Conservation (phyloP, 1,139 yeast species). For the Scheffersomyces segobiensis region DNA sequence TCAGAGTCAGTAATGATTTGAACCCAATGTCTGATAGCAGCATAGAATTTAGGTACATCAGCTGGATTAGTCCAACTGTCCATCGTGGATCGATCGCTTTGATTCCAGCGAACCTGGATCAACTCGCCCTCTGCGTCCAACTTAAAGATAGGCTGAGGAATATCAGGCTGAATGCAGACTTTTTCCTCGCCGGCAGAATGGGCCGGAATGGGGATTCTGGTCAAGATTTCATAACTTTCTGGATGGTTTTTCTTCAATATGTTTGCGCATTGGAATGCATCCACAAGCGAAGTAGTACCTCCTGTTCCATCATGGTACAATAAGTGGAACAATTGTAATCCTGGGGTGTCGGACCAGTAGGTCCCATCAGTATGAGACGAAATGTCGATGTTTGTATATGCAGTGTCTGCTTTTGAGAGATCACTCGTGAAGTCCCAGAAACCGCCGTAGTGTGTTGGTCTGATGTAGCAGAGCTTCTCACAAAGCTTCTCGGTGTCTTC, state of each 20-base stretch:
- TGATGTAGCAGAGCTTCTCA: conserved; percentile 60
- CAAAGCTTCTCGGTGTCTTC: conserved; percentile 62
- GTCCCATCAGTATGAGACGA: conserved; percentile 77
- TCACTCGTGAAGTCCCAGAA: conserved; percentile 83
- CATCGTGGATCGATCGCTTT: conserved; percentile 71
- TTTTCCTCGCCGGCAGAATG: conserved; percentile 76
- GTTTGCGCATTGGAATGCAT: conserved; percentile 66
- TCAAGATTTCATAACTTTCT: conserved; percentile 54
- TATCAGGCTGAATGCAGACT: conserved; percentile 65
- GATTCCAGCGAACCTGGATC: conserved; percentile 74
- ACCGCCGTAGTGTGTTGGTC: conserved; percentile 79
- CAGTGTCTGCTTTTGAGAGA: conserved; percentile 70
- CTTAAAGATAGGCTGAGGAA: conserved; percentile 62
- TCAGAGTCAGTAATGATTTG: conserved; percentile 50
- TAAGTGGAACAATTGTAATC: conserved; percentile 70
- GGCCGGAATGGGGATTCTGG: conserved; percentile 61
- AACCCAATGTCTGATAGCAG: conserved; percentile 62
- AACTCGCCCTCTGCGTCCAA: conserved; percentile 56
- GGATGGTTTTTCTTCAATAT: conserved; percentile 50
- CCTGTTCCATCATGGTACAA: conserved; percentile 68
- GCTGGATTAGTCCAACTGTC: conserved; percentile 54
- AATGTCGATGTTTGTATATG: conserved; percentile 70
- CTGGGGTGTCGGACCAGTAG: conserved; percentile 78
- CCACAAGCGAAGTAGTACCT: conserved; percentile 73
- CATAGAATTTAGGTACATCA: conserved; percentile 59